phyloP scores from a whole-genome alignment of 805 yeast genomes.

The Pichia nanzhaoensis region DNA sequence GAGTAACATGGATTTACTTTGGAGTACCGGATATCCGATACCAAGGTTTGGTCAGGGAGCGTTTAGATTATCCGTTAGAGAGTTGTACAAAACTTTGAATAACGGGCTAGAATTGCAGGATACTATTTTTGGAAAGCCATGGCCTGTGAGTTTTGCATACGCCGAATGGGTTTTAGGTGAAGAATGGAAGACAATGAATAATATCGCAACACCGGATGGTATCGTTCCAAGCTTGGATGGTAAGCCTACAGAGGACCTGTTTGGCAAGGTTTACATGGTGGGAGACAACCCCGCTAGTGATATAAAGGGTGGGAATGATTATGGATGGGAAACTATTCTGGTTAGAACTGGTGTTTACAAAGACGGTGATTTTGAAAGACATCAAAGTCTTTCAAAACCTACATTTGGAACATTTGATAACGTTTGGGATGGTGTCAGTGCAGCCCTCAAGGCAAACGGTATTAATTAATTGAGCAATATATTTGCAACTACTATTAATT shows the following conservation, averaged over 20 bases:
- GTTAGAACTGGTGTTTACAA: conserved; percentile 84
- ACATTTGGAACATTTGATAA: conserved; percentile 43
- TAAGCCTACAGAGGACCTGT: conserved; percentile 33
- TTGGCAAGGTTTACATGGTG: conserved; percentile 76
- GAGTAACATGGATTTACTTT: conserved; percentile 75
- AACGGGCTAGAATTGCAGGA: conserved; percentile 42
- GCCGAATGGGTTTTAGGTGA: conserved; percentile 61
- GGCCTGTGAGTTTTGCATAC: conserved; percentile 66
- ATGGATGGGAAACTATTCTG: conserved; percentile 84
- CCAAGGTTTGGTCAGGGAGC: conserved; percentile 94
- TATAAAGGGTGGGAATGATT: conserved; percentile 77
- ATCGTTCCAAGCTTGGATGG: conserved; percentile 40
- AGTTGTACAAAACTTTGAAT: conserved; percentile 38
- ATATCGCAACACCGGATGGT: conserved; percentile 2
- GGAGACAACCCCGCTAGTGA: conserved; percentile 97
- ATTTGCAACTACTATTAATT: neutral
- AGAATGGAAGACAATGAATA: conserved; percentile 37
- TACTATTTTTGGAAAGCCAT: conserved; percentile 76
- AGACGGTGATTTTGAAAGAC: conserved; percentile 43
- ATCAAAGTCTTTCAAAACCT: conserved; percentile 33
- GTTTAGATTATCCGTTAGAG: conserved; percentile 56
- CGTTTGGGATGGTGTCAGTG: conserved; percentile 39
- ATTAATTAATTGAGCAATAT: neutral
- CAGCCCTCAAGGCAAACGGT: conserved; percentile 16
- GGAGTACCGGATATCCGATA: conserved; percentile 75